Percentiles rank a stretch among this genome's conserved stretches.
Evolutionary conservation across 345 rosid genomes (phyloP).

Genomic region (Eucalyptus dawsonii): DNA sequence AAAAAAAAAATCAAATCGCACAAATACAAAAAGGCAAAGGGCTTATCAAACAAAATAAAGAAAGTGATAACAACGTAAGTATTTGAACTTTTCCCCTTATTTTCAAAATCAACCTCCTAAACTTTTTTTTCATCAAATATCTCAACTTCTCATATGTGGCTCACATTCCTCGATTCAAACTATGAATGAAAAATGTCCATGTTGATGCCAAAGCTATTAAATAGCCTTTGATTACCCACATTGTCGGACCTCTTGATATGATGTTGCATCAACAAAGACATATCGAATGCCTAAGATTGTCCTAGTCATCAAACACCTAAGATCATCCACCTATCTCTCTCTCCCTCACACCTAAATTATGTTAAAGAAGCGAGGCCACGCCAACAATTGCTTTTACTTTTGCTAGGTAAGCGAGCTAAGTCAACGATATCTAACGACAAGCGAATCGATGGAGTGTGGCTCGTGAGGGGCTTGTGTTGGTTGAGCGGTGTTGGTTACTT

Average conservation of each 20-base stretch:
- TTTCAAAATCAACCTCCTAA: neutral
- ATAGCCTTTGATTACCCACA: neutral
- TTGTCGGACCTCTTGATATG: fast-evolving
- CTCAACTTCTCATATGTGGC: neutral
- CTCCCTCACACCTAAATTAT: neutral
- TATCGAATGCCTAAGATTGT: neutral
- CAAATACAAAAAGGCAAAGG: neutral
- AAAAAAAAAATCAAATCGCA: fast-evolving
- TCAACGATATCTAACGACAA: fast-evolving
- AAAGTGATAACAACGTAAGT: neutral
- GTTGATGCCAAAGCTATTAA: neutral
- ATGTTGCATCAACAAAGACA: neutral
- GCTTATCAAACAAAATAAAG: too few relatives aligned
- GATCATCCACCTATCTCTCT: neutral
- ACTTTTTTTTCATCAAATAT: neutral
- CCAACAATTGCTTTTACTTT: neutral
- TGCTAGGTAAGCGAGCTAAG: neutral
- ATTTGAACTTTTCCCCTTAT: neutral
- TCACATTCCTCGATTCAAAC: neutral
- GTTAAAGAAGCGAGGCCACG: neutral
- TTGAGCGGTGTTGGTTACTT: neutral
- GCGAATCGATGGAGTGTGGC: neutral
- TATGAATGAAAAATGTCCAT: neutral
- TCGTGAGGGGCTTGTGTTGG: neutral
- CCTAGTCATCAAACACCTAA: neutral